Evolutionary conservation across 257 asterid species (phyloP).

Genomic region (Linderniella brevidens): DNA sequence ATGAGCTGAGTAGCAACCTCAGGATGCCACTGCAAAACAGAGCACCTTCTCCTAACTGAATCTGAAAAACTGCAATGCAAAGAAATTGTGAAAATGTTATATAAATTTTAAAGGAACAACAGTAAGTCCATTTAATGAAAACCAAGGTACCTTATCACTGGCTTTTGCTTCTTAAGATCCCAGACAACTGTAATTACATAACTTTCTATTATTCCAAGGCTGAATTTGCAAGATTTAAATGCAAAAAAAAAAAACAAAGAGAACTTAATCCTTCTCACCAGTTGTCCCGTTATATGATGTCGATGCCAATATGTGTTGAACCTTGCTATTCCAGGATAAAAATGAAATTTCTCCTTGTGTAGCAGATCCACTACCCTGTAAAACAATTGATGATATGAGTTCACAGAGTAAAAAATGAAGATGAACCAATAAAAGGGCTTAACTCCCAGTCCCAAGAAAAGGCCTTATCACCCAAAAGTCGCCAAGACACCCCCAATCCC

Average conservation of each 20-base stretch:
- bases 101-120: neutral
- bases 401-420: neutral
- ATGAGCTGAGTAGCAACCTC: constrained; percentile 80
- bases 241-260: constrained; percentile 7
- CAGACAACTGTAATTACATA: constrained; percentile 60
- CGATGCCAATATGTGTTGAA: constrained; percentile 80
- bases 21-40: constrained; percentile 98
- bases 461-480: no score
- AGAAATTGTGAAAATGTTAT: constrained; percentile 10
- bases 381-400: constrained; percentile 10
- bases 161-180: constrained; percentile 95
- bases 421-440: neutral
- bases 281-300: constrained; percentile 86
- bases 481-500: no score
- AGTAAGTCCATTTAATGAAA: neutral
- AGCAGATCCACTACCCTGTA: constrained; percentile 85
- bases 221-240: constrained; percentile 10
- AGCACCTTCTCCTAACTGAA: constrained; percentile 69
- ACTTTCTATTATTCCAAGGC: constrained; percentile 14
- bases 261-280: constrained; percentile 27
- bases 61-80: constrained; percentile 64
- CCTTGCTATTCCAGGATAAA: constrained; percentile 86
- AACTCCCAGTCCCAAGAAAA: neutral
- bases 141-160: constrained; percentile 55
- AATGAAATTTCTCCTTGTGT: constrained; percentile 90